Evolutionary conservation across 106 monocot species (phyloP), one percentile per base, ranked within the genome.

Genomic region (Dendrobium officinale): DNA sequence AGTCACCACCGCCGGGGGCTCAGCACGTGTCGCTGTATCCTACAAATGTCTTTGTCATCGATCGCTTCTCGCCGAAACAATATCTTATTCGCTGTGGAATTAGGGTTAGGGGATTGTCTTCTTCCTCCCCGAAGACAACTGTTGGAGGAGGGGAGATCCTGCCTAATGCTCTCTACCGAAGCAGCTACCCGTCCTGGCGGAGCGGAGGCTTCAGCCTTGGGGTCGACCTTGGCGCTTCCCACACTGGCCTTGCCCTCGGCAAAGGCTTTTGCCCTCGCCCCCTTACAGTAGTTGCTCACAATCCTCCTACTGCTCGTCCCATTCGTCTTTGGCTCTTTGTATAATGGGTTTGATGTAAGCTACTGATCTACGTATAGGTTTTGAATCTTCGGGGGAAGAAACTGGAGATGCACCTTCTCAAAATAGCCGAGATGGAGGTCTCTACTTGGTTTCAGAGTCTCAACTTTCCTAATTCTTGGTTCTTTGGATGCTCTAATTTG

Each of bases 201-300:
- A 81, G 80, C 67, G 82, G 85, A 9, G 92, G 92, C 6, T 97
- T 94, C 89, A 94, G 92, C 82, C 89, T 94, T 82, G 96, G 94
- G 73, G 81, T 97, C 75, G 97, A 97, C 58, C 85, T 97, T 75
- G 97, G 97, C 42, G 82, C 67, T 72, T 75, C 86, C 59, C 81
- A 88, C 58, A 94, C 96, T 58, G 96, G 96, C 48, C 80, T 96
- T 43, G 94, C 96, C 73, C 82, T 97, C 67, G 94, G 97, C 78
- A 94, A 87, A 76, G 89, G 94, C 49, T 88, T 89, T 85, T 79
- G 78, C 56, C 88, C 92, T 44, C 92, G 89, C 5, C 89, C 93
- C 42, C 88, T 94, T 79, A 66, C 85, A 6, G 94, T 97, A 88
- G 72, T 20, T 42, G 19, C 24, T 75, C 19, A 20, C 18, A 49